A percentile compares a stretch with the other conserved stretches of the same genome.
phyloP scores from a whole-genome alignment of 306 rosid species.

The Casuarina equisetifolia region DNA sequence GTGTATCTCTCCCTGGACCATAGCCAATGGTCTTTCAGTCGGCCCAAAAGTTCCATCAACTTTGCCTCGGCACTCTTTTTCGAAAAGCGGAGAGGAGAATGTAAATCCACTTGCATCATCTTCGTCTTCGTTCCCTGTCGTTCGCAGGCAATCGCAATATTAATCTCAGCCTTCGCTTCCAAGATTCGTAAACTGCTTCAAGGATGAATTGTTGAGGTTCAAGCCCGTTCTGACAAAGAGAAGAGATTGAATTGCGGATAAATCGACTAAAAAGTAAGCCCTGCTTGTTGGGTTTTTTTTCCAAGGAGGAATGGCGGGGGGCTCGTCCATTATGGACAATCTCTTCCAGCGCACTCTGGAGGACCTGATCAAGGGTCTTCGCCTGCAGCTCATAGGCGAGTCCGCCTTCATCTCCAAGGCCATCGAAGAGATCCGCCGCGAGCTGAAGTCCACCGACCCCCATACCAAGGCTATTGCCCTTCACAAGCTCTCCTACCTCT shows the following conservation, averaged over 20 bases:
- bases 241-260: neutral
- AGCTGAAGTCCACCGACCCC: slow-evolving; percentile 77
- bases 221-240: neutral
- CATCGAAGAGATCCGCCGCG: slow-evolving; percentile 85
- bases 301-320: slow-evolving; percentile 54
- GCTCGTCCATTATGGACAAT: slow-evolving; percentile 74
- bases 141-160: no score
- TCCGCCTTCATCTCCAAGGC: slow-evolving; percentile 67
- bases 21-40: no score
- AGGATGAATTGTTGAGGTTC: no score
- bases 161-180: no score
- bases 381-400: slow-evolving; percentile 65
- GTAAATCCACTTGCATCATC: no score
- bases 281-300: neutral
- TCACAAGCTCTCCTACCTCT: slow-evolving; percentile 73
- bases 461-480: slow-evolving; percentile 76
- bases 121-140: no score
- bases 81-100: no score
- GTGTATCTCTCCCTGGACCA: no score
- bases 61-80: no score
- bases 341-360: slow-evolving; percentile 84
- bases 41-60: no score
- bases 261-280: neutral
- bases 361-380: slow-evolving; percentile 77
- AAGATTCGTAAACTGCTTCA: no score